These are phyloP conservation scores for Wickerhamomyces sp. DNA, from an alignment of 1,139 yeast species.

Conservation along the genomic window DNA sequence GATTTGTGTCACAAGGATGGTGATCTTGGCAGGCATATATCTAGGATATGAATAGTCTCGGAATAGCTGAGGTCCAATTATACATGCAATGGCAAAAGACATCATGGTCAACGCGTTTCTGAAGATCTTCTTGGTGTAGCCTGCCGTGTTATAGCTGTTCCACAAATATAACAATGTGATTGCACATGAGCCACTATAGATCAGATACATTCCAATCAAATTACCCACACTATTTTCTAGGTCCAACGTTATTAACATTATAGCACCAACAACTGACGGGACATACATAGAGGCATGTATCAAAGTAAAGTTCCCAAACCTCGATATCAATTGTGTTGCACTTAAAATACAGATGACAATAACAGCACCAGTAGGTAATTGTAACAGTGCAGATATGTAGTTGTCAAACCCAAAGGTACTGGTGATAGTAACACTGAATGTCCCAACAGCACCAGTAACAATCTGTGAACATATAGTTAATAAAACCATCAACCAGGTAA, in stretches of 20 bases:
- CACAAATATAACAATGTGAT: conserved; percentile 37
- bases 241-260: conserved; percentile 37
- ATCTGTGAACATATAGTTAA: conserved; percentile 32
- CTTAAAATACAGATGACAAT: conserved; percentile 31
- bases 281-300: conserved; percentile 34
- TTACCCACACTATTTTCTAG: conserved; percentile 36
- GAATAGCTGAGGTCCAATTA: conserved; percentile 41
- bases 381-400: conserved; percentile 42
- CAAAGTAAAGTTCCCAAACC: conserved; percentile 23
- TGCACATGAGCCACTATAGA: conserved; percentile 34
- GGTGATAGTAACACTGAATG: conserved; percentile 32
- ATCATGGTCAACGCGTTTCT: conserved; percentile 37
- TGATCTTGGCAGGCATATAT: conserved; percentile 43
- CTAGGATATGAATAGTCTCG: conserved; percentile 34
- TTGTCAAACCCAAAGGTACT: conserved; percentile 32
- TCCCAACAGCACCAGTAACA: conserved; percentile 31
- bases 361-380: conserved; percentile 43
- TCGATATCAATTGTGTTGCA: conserved; percentile 27
- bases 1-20: conserved; percentile 38
- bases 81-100: conserved; percentile 34
- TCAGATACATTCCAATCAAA: conserved; percentile 35
- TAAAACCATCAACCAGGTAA: conserved; percentile 36
- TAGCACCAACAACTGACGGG: conserved; percentile 39
- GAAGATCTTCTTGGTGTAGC: conserved; percentile 35
- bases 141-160: conserved; percentile 31